Evolutionary conservation across 2,329 filamentous ascomycete species (phyloP), one percentile per base, ranked within the genome.

Genomic region (Blastomyces gilchristii): DNA sequence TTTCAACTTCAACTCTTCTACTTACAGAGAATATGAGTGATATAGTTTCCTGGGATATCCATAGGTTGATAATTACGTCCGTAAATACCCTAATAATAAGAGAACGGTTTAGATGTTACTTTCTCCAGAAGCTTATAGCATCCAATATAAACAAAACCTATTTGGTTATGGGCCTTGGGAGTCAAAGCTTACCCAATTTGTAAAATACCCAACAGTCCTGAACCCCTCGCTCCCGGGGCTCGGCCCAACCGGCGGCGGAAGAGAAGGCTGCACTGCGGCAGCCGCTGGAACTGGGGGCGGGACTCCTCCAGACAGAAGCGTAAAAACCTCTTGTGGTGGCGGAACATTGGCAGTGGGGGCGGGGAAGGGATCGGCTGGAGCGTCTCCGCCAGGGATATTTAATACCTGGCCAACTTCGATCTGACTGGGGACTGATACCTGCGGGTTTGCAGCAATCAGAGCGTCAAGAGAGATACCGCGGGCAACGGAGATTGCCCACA

Each of bases 11-110:
- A 28, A 39, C 57, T 11, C 43, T 56, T 56, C 7, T 45, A 39
- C 57, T 11, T 59, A 59, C 57, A 97, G 18, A 97, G 84, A 4
- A 97, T 77, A 71, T 97, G 93, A 0, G 92, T 97, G 52, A 97
- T 83, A 63, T 90, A 88, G 62, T 91, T 84, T 3, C 82, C 85
- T 0, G 90, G 89, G 6, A 97, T 82, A 72, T 96, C 86, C 71
- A 95, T 88, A 0, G 92, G 91, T n/a, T 86, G 83, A 73, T 94
- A 88, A 70, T 93, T 88, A 62, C 92, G 86, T 49, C 81, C 90
- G 75, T 97, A 97, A 68, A 96, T 93, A 67, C 89, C 90, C 90
- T 81, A 45, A 28, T 9, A 58, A 54, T 6, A 53, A 62, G 39
- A 58, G 16, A 34, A 3, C n/a, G 22, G n/a, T 49, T 49, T 49